phyloP scores from a whole-genome alignment of 345 rosid species.

The Microthlaspi erraticum region DNA sequence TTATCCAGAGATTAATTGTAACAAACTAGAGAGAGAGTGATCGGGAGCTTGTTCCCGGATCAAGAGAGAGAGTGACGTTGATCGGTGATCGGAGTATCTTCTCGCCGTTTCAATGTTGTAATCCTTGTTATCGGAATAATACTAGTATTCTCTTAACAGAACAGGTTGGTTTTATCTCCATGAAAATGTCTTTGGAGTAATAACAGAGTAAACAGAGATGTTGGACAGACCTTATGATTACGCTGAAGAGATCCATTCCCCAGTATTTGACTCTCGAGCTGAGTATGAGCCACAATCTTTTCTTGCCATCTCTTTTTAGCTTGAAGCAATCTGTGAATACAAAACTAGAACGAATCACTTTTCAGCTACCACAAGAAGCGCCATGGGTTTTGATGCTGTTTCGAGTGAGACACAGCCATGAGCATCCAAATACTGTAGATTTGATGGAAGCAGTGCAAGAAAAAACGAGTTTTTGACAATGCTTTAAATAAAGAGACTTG shows the following conservation, averaged over 20 bases:
- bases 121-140: too few relatives aligned
- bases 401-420: constrained; percentile 42
- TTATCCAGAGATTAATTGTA: too few relatives aligned
- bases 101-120: too few relatives aligned
- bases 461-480: constrained; percentile 31
- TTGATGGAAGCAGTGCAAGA: constrained; percentile 41
- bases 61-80: too few relatives aligned
- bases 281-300: constrained; percentile 37
- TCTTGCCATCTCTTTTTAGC: constrained; percentile 38
- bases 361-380: constrained; percentile 29
- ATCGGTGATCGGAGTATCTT: too few relatives aligned
- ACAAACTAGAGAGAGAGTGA: too few relatives aligned
- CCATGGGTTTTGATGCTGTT: constrained; percentile 32
- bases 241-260: constrained; percentile 22
- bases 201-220: constrained; percentile 2
- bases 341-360: constrained; percentile 30
- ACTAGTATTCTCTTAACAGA: too few relatives aligned
- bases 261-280: constrained; percentile 40
- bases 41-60: too few relatives aligned
- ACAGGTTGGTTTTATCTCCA: too few relatives aligned
- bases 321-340: constrained; percentile 40
- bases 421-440: constrained; percentile 42
- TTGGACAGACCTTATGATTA: constrained; percentile 35
- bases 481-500: constrained; percentile 39
- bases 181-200: background rate